A percentile compares a stretch with the other conserved stretches of the same genome.
These are phyloP conservation scores for Angomonas ambiguus DNA, from an alignment of 208 protist genomes.

Conservation along the genomic window DNA sequence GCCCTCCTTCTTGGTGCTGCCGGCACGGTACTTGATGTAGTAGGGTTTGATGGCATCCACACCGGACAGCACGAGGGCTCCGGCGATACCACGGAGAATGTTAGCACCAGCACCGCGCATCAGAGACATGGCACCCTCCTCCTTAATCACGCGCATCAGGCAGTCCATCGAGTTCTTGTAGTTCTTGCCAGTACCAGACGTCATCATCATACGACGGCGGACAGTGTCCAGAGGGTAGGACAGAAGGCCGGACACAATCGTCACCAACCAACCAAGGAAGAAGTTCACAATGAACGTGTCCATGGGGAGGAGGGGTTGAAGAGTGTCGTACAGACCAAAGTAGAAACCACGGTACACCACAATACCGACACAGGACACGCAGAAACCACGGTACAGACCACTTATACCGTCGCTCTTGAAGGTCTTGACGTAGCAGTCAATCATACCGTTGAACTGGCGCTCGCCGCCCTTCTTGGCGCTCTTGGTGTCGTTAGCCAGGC, in stretches of 20 bases:
- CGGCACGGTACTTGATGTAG: constrained; percentile 55
- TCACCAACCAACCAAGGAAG: constrained; percentile 66
- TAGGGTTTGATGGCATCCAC: constrained; percentile 82
- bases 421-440: constrained; percentile 93
- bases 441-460: constrained; percentile 94
- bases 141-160: constrained; percentile 52
- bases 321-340: constrained; percentile 95
- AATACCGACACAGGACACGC: constrained; percentile 94
- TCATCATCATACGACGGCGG: constrained; percentile 96
- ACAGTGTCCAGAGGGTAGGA: constrained; percentile 98
- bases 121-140: constrained; percentile 44
- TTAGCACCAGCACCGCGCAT: constrained; percentile 71
- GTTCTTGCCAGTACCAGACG: constrained; percentile 56
- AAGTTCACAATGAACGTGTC: constrained; percentile 73
- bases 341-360: constrained; percentile 96
- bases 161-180: constrained; percentile 76
- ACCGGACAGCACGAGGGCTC: constrained; percentile 70
- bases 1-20: constrained; percentile 30
- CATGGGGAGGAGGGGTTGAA: constrained; percentile 65
- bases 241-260: constrained; percentile 60
- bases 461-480: constrained; percentile 78
- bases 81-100: constrained; percentile 76
- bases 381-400: constrained; percentile 96
- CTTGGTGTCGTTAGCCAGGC: constrained; percentile 91
- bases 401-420: constrained; percentile 64